These are phyloP conservation scores for Diaporthe citrichinensis DNA, from an alignment of 2,329 filamentous ascomycete genomes.

Conservation along the genomic window DNA sequence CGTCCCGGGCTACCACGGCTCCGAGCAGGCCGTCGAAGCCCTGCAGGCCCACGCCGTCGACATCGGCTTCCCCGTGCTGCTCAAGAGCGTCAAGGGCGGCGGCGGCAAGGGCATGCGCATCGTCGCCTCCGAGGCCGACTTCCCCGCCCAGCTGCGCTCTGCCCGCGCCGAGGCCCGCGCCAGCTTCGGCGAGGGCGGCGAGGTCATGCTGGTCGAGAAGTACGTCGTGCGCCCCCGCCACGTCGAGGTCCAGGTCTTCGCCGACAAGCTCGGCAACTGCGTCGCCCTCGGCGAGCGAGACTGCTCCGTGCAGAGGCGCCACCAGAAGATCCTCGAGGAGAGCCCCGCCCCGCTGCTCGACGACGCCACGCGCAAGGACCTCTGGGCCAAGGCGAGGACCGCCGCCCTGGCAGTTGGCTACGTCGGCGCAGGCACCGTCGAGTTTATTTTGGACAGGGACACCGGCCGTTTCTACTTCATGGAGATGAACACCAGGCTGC, in stretches of 20 bases:
- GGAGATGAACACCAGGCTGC: conserved; percentile 89
- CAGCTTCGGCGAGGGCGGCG: conserved; percentile 84
- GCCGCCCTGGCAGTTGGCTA: conserved; percentile 84
- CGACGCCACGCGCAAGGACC: conserved; percentile 69
- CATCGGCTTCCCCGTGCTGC: conserved; percentile 77
- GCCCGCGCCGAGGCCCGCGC: conserved; percentile 83
- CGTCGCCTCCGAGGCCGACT: conserved; percentile 77
- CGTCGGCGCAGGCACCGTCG: conserved; percentile 89
- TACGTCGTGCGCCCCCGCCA: conserved; percentile 86
- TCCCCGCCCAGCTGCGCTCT: conserved; percentile 77
- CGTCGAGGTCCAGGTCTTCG: conserved; percentile 93
- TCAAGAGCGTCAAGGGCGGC: conserved; percentile 86
- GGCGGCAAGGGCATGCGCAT: conserved; percentile 90
- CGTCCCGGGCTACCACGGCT: conserved; percentile 94
- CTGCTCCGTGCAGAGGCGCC: conserved; percentile 87
- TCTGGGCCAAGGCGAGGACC: conserved; percentile 77
- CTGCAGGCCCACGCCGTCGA: conserved; percentile 79
- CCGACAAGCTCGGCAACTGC: conserved; percentile 82
- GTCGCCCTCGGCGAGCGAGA: conserved; percentile 90
- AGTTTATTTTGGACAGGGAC: conserved; percentile 90
- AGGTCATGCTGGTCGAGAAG: conserved; percentile 87
- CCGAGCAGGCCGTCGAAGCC: conserved; percentile 78
- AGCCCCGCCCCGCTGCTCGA: conserved; percentile 81
- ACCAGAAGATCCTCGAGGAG: conserved; percentile 94
- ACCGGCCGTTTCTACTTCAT: conserved; percentile 86